Evolutionary conservation across 2,329 filamentous ascomycete genomes (phyloP).

Genomic region (Aspergillus pseudotamarii): DNA sequence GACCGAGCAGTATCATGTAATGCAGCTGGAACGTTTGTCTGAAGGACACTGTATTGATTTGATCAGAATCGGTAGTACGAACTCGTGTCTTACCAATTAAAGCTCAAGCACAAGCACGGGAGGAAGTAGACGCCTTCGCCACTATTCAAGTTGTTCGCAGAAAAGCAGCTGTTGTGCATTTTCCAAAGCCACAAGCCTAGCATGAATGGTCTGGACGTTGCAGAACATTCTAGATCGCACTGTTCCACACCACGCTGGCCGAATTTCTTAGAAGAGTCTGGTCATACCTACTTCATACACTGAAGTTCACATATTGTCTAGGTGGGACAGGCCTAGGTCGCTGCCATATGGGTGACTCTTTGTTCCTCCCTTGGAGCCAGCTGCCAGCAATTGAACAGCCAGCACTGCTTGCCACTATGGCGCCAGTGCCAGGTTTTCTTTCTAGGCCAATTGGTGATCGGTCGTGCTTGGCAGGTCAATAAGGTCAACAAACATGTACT

Average conservation of each 20-base stretch:
- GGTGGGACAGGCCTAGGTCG: too few species aligned
- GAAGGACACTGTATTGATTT: not conserved
- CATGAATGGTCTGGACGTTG: not conserved
- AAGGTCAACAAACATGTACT: not conserved
- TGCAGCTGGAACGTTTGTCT: not conserved
- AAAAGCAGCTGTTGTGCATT: not conserved
- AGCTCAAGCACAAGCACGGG: not conserved
- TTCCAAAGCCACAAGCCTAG: not conserved
- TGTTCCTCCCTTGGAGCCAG: not conserved
- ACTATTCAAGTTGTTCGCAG: not conserved
- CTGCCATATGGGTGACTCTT: not conserved
- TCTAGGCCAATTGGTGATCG: too few species aligned
- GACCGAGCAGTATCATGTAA: too few species aligned
- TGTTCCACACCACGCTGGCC: not conserved
- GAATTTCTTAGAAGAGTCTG: not conserved
- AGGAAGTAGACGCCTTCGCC: not conserved
- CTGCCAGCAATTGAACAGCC: too few species aligned
- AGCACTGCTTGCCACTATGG: not conserved
- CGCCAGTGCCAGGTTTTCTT: too few species aligned
- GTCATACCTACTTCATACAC: not conserved
- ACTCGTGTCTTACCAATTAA: not conserved
- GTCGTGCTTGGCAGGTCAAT: not conserved
- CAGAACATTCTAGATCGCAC: not conserved
- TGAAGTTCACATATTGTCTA: not conserved
- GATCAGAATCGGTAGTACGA: not conserved